Base-by-base conservation (phyloP, 345 rosid genomes). In the Populus alba region DNA sequence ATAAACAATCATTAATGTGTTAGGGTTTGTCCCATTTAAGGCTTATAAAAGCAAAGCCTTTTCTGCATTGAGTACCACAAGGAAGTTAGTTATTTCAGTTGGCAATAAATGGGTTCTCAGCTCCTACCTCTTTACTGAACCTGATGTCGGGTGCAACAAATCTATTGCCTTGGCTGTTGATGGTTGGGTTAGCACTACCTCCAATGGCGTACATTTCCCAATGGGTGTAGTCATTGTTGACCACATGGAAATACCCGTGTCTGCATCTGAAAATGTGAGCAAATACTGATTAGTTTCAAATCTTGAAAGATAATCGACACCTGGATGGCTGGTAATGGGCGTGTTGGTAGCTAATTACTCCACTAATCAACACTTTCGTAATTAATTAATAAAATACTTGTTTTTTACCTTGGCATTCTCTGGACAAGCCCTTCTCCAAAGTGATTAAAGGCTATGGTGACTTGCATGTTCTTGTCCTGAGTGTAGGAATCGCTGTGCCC, bases 161-260 rank as follows among this genome's bases (percentile, higher is more conserved):
- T 73, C 83, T 81, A 33, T 81, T 81, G 41, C 83, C 80, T 67
- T 81, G 80, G 74, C 83, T 81, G 27, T 77, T 81, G 41, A 81
- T 81, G 29, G 80, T 81, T 6, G 83, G 83, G 12, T 8, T 41
- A 51, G 78, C 83, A 43, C 83, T 81, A 29, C 83, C 83, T 72
- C 83, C 83, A 77, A 81, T 73, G 53, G 83, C 83, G 45, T 81
- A 81, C 83, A 81, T 80, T 66, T 81, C 83, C 83, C 83, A 81
- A 66, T 81, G 83, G 9, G 80, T 76, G 62, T 81, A 81, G 80
- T 81, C 83, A 43, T 81, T 81, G 80, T 81, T 81, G 63, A 81
- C 83, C 47, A 81, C 83, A 76, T 81, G 83, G 65, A 81, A 81
- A 41, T 77, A 81, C 18, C 83, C 83, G 35, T 72, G 83, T 16